Conservation (phyloP, 1,284 basidiomycete genomes). For the Trichosporon faecale region DNA sequence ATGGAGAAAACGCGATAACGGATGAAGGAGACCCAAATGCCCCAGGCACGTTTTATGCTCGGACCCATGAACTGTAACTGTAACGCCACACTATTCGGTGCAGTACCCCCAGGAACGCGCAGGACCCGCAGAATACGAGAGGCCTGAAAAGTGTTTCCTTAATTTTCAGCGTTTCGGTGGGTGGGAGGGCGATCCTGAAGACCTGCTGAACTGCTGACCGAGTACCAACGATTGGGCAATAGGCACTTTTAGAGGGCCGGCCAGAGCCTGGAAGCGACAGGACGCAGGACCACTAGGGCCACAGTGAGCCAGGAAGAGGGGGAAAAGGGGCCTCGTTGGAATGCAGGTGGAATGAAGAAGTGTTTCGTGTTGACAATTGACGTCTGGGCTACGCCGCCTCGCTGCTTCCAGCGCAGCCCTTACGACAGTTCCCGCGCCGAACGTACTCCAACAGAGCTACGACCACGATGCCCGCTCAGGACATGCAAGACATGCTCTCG, state of each 20-base stretch:
- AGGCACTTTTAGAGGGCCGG: background rate
- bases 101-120: background rate
- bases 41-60: background rate
- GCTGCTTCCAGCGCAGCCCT: background rate
- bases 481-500: background rate
- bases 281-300: background rate
- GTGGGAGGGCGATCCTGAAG: background rate
- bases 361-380: constrained; percentile 1
- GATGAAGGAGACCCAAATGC: background rate
- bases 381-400: background rate
- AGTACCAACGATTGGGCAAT: background rate
- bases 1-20: background rate
- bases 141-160: background rate
- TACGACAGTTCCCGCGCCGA: background rate
- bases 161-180: constrained; percentile 2
- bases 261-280: background rate
- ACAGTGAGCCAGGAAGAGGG: background rate
- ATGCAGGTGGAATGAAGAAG: background rate
- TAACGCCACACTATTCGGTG: constrained; percentile 2
- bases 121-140: background rate
- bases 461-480: background rate
- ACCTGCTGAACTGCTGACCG: background rate
- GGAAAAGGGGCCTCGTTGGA: background rate
- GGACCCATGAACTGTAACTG: constrained; percentile 1
- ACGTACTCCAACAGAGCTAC: background rate